These are phyloP conservation scores for Populus hybrid DNA, from an alignment of 441 rosid genomes.

Conservation along the genomic window DNA sequence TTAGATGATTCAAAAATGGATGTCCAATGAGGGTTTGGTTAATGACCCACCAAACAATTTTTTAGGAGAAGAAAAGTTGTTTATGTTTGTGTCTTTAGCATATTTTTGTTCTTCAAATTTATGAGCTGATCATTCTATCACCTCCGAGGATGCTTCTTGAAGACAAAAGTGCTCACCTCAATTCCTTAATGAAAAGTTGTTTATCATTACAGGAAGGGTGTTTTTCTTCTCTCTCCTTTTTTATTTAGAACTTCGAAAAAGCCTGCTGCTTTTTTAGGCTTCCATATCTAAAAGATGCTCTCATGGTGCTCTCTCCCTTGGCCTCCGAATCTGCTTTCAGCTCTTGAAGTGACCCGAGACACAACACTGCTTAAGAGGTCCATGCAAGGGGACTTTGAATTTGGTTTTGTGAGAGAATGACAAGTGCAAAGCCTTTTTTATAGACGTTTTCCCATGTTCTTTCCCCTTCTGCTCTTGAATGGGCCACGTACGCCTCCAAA, in stretches of 20 bases:
- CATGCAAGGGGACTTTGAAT: constrained; percentile 18
- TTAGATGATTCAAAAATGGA: not conserved
- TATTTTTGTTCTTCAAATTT: constrained; percentile 26
- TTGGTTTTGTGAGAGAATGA: constrained; percentile 19
- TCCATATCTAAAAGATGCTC: constrained; percentile 46
- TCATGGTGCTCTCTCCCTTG: constrained; percentile 4
- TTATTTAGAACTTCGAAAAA: constrained; percentile 22
- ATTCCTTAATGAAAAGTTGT: constrained; percentile 42
- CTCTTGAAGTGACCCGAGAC: constrained; percentile 47
- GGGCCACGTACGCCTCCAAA: not conserved
- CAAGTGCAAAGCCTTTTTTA: constrained; percentile 26
- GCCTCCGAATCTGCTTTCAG: constrained; percentile 47
- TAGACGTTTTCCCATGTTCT: constrained; percentile 16
- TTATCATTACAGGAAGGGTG: constrained; percentile 34
- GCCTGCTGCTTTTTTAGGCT: constrained; percentile 34
- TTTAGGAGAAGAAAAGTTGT: constrained; percentile 33
- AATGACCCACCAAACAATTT: not conserved
- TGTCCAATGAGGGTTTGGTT: not conserved
- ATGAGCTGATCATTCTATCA: constrained; percentile 22
- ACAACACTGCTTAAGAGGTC: constrained; percentile 29
- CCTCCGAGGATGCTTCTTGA: constrained; percentile 45
- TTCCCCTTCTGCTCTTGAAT: constrained; percentile 12
- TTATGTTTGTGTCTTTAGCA: constrained; percentile 4
- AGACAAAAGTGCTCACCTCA: constrained; percentile 49
- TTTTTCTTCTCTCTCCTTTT: constrained; percentile 4